phyloP scores from a whole-genome alignment of 2,329 filamentous ascomycete genomes.

The Stenocarpella maydis region DNA sequence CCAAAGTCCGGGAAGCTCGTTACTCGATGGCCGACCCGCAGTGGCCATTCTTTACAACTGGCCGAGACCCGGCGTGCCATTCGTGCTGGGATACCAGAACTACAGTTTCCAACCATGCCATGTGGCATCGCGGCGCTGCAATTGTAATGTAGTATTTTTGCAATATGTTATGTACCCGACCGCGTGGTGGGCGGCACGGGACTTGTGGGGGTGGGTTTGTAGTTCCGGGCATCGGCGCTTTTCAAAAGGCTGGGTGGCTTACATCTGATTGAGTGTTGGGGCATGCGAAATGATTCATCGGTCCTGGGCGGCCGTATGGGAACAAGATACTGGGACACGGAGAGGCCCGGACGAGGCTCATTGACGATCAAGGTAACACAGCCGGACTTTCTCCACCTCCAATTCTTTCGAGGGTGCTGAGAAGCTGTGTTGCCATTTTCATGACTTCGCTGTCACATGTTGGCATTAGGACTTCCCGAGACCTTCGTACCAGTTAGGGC shows the following conservation, averaged over 20 bases:
- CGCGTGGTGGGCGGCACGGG: background rate
- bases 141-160: constrained; percentile 25
- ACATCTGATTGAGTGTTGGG: constrained; percentile 24
- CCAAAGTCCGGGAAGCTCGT: background rate
- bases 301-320: background rate
- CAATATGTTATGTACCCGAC: constrained; percentile 22
- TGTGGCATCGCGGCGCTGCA: constrained; percentile 9
- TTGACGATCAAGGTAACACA: constrained; percentile 30
- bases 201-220: background rate
- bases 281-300: constrained; percentile 28
- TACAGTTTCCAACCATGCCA: background rate
- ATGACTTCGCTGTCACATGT: constrained; percentile 34
- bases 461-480: constrained; percentile 30
- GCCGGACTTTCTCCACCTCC: constrained; percentile 1
- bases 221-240: constrained; percentile 13
- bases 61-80: background rate
- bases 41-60: background rate
- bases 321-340: constrained; percentile 27
- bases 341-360: constrained; percentile 19
- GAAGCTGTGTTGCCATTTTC: constrained; percentile 14
- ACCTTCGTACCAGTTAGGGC: constrained; percentile 13
- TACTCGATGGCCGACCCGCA: background rate
- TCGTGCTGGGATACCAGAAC: background rate
- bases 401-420: constrained; percentile 9
- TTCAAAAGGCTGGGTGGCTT: background rate